Evolutionary conservation across 495 filamentous ascomycete species (phyloP).

Genomic region (Saxophila tyrrhenica): DNA sequence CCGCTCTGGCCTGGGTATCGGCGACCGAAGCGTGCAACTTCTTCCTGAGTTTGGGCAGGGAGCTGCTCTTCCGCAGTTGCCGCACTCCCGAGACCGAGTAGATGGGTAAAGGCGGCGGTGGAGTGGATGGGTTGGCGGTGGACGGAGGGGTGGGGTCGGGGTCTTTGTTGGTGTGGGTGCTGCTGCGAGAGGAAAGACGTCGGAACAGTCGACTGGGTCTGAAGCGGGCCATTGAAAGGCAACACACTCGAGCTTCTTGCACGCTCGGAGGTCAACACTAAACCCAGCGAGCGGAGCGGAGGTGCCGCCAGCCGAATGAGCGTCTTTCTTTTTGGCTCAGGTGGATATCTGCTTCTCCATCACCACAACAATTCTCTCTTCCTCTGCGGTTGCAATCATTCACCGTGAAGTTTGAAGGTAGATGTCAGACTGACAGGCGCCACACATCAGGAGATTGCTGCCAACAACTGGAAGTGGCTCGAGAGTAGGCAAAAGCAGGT

Average conservation of each 20-base stretch:
- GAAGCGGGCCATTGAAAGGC: slow-evolving; percentile 3
- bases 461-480: background rate
- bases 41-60: background rate
- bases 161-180: background rate
- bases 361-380: background rate
- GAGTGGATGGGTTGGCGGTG: background rate
- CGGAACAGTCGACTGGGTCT: slow-evolving; percentile 1
- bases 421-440: too few species aligned
- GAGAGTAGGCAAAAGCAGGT: background rate
- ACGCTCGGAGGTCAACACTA: too few species aligned
- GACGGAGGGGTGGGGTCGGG: background rate
- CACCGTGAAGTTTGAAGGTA: too few species aligned
- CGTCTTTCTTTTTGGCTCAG: background rate
- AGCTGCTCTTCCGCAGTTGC: slow-evolving; percentile 1
- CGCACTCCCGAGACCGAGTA: background rate
- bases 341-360: background rate
- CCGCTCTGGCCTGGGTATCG: background rate
- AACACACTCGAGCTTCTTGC: too few species aligned
- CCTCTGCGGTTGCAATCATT: too few species aligned
- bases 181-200: background rate
- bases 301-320: too few species aligned
- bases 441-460: too few species aligned
- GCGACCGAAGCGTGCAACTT: background rate
- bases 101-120: background rate
- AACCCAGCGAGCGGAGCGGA: too few species aligned